Percentiles rank a stretch among this genome's conserved stretches.
These are phyloP conservation scores for Cryoendolithus antarcticus DNA, from an alignment of 2,329 filamentous ascomycete genomes.

Conservation along the genomic window DNA sequence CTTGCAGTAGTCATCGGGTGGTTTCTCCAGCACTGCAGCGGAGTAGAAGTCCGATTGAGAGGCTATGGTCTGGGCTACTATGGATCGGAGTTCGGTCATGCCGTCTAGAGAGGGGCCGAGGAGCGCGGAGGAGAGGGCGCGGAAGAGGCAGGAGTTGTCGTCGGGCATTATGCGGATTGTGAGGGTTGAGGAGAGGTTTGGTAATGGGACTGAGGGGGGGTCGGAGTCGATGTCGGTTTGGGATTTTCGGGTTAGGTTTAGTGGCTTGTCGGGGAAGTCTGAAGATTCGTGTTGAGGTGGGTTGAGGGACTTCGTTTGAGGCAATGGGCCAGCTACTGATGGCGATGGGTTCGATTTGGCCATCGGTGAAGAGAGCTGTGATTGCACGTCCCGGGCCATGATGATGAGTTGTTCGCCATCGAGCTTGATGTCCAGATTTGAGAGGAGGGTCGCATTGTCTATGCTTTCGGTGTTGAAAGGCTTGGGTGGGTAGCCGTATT, in stretches of 20 bases:
- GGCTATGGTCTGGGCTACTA: slow-evolving; percentile 70
- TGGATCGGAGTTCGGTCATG: slow-evolving; percentile 60
- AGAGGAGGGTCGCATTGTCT: slow-evolving; percentile 37
- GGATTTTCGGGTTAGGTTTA: slow-evolving; percentile 31
- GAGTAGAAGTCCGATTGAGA: slow-evolving; percentile 60
- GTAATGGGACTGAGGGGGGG: slow-evolving; percentile 48
- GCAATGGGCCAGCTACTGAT: slow-evolving; percentile 14
- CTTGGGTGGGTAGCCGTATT: slow-evolving; percentile 73
- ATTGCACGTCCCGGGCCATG: slow-evolving; percentile 32
- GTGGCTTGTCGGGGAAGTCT: slow-evolving; percentile 13
- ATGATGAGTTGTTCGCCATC: slow-evolving; percentile 60
- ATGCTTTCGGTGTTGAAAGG: slow-evolving; percentile 49
- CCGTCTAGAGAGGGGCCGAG: slow-evolving; percentile 49
- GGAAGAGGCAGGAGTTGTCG: slow-evolving; percentile 90
- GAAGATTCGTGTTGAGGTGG: slow-evolving; percentile 19
- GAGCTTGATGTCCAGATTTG: slow-evolving; percentile 47
- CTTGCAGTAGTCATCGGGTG: slow-evolving; percentile 61
- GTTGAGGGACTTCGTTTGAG: slow-evolving; percentile 10
- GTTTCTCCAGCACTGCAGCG: slow-evolving; percentile 60
- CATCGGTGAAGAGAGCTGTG: slow-evolving; percentile 21
- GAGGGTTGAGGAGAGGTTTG: slow-evolving; percentile 42
- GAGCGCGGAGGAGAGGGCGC: slow-evolving; percentile 73
- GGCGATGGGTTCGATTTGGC: slow-evolving; percentile 9
- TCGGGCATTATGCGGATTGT: slow-evolving; percentile 92
- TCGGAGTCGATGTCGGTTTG: slow-evolving; percentile 38